Evolutionary conservation across 2,329 filamentous ascomycete genomes (phyloP), one percentile per base, ranked within the genome.

Genomic region (Pleoardoris graminearum): DNA sequence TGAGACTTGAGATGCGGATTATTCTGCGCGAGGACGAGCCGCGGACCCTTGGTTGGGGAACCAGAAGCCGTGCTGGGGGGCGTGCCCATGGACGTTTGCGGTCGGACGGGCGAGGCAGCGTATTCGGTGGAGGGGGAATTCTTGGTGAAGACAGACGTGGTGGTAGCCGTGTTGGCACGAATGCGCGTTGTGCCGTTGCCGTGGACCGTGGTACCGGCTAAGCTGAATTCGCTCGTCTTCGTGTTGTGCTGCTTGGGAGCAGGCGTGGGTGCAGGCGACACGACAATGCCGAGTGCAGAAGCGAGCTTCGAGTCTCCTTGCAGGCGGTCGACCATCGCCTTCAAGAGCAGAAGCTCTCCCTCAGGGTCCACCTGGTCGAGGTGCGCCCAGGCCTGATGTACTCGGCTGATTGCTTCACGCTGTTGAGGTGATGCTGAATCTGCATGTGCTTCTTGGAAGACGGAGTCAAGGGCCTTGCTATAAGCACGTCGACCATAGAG

Each of bases 331-430:
- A 95, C 81, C 59, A 96, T 83, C 51, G 85, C 82, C 65, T 86
- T 89, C 67, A 99, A 80, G 14, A 99, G 80, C 60, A 96, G 86
- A 65, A 93, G 94, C 35, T 92, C 85, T 16, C 92, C 92, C 70
- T 97, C 93, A 0, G 93, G 93, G 66, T 99, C 93, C 25, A 93
- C 81, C 38, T 89, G 85, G 71, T 97, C 90, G 27, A 99, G 81
- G 11, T 86, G 82, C 4, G 87, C 88, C 79, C 94, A 95, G 0
- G 93, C 92, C 70, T 96, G 90, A 0, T 90, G 90, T 11, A 97
- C 80, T 58, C 86, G 85, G 2, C 89, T 89, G 25, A 97, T 81
- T 0, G 91, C 91, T 63, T 96, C 91, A 30, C 92, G 84, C 71
- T 94, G 95, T n/a, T 79, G 77, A 48, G 82, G 78, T 32, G 81